A percentile compares a stretch with the other conserved stretches of the same genome.
Conservation (phyloP, 768 basidiomycete genomes). For the Gymnopilus dilepis region DNA sequence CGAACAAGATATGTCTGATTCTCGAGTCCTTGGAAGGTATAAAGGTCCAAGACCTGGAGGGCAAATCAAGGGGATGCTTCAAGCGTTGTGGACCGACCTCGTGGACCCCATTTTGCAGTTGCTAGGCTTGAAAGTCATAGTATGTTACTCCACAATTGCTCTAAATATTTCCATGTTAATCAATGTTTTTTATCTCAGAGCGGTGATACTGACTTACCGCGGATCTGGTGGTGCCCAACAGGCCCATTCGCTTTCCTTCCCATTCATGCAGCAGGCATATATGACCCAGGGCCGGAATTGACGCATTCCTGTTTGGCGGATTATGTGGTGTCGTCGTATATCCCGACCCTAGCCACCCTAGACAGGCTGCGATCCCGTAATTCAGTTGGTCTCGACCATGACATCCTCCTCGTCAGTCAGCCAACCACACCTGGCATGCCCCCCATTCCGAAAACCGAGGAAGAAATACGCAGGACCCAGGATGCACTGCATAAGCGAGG, state of each 20-base stretch:
- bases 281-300: neutral
- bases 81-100: conserved; percentile 14
- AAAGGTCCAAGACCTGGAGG: neutral
- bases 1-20: neutral
- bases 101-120: conserved; percentile 18
- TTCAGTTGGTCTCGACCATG: neutral
- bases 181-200: neutral
- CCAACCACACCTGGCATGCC: neutral
- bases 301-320: neutral
- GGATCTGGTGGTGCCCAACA: conserved; percentile 1
- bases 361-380: neutral
- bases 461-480: neutral
- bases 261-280: neutral
- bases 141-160: neutral
- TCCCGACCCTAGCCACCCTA: neutral
- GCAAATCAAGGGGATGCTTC: conserved; percentile 7
- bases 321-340: neutral
- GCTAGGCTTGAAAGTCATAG: neutral
- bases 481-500: neutral
- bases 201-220: neutral
- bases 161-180: too few species aligned
- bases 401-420: neutral
- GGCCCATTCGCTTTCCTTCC: neutral
- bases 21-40: neutral
- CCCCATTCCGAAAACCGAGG: neutral